Evolutionary conservation across 805 yeast species (phyloP), one percentile per base, ranked within the genome.

Genomic region (Kodamaea neixiangensis): DNA sequence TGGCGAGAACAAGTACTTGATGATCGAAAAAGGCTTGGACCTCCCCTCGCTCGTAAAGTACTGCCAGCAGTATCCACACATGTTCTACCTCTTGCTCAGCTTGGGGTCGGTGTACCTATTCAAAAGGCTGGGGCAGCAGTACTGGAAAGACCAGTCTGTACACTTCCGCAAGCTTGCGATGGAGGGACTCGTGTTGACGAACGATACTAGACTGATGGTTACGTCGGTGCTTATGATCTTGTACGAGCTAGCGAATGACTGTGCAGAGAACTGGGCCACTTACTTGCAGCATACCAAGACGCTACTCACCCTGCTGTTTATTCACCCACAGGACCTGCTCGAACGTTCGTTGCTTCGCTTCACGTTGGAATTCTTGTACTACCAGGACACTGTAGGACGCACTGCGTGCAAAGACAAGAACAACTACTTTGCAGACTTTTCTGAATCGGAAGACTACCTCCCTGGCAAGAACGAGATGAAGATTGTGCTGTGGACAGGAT

Each of bases 401-500:
- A 65, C 69, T 1, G 68, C 68, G 2, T 65, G 69, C 47, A 64
- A 62, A 41, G 67, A 58, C 41, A 52, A 44, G 14, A 62, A 62
- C 49, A 57, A 59, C 37, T 63, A 60, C 50, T 59, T 66, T 34
- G 44, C 39, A 2, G 47, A 45, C 5, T 50, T 45, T 11, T 33
- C 42, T 11, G 34, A 46, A 18, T 21, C 34, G 51, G 56, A n/a
- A 49, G 29, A 33, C 31, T 34, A 39, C 46, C 19, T 34, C 31
- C 39, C 39, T 46, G 39, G 25, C 5, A 31, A 17, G 2, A 25
- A 35, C 13, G 51, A 52, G 11, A 58, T 64, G 10, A 48, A 46
- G 38, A 39, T 56, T 33, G 57, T 53, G 5, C 57, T 67, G 21
- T 68, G 73, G 73, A 65, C 64, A 63, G 73, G 72, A 13, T 66